Conservation (phyloP, 129 eudicot species). For the sunflower (Helianthus annuus) region DNA sequence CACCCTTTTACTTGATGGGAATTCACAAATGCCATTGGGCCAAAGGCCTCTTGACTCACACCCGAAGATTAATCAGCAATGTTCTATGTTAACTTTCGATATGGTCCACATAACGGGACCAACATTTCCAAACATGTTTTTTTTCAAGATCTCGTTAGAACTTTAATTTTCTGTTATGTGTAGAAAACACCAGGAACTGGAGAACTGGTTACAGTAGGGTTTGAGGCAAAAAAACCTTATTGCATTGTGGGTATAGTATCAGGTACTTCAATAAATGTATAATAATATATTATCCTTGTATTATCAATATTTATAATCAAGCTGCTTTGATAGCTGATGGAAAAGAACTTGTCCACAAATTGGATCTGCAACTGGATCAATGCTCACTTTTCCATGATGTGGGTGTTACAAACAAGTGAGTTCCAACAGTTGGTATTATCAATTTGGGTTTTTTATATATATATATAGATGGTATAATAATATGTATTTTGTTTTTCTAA, state of each 20-base stretch:
- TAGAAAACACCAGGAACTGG: conserved; percentile 40
- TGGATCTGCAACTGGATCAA: conserved; percentile 32
- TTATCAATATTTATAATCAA: neutral
- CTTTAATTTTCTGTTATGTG: neutral
- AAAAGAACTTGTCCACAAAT: conserved; percentile 28
- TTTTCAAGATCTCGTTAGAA: neutral
- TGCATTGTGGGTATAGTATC: conserved; percentile 37
- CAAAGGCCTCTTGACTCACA: too few relatives aligned
- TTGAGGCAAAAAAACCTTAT: conserved; percentile 30
- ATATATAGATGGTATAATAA: neutral
- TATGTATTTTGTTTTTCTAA: neutral
- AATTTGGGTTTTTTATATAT: neutral
- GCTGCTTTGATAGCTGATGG: conserved; percentile 24
- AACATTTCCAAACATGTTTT: too few relatives aligned
- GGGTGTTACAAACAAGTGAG: conserved; percentile 39
- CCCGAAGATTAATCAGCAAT: conserved; percentile 23
- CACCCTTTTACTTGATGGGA: too few relatives aligned
- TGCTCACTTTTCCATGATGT: conserved; percentile 25
- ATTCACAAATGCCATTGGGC: too few relatives aligned
- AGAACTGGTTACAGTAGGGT: conserved; percentile 30
- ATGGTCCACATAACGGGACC: neutral
- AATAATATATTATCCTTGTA: neutral
- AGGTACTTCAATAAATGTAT: conserved; percentile 24
- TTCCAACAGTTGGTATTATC: neutral
- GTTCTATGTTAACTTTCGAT: neutral